Evolutionary conservation across 441 rosid species (phyloP).

Genomic region (Manihot esculenta): DNA sequence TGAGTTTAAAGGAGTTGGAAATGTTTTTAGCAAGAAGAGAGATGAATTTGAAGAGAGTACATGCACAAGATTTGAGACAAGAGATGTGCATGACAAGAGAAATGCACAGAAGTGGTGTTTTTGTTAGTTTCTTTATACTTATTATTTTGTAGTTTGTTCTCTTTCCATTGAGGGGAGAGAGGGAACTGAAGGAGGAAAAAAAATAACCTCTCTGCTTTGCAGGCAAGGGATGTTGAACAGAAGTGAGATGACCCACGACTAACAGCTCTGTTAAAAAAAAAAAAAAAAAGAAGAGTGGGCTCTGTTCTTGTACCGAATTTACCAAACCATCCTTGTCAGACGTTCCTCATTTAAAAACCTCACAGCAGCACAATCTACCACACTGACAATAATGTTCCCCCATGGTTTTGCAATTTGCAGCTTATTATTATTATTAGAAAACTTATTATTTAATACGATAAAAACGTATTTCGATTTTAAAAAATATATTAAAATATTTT

Average conservation of each 20-base stretch:
- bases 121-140: conserved; percentile 21
- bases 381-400: not conserved
- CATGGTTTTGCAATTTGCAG: too few relatives aligned
- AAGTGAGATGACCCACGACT: conserved; percentile 40
- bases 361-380: not conserved
- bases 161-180: not conserved
- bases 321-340: conserved; percentile 28
- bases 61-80: conserved; percentile 14
- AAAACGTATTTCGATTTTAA: too few relatives aligned
- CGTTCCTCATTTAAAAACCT: too few relatives aligned
- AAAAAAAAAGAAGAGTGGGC: too few relatives aligned
- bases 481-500: too few relatives aligned
- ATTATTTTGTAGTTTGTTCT: conserved; percentile 7
- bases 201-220: conserved; percentile 21
- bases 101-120: not conserved
- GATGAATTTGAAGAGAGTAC: conserved; percentile 4
- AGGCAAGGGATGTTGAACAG: conserved; percentile 46
- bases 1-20: not conserved
- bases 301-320: conserved; percentile 13
- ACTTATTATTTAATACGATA: too few relatives aligned
- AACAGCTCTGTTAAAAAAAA: too few relatives aligned
- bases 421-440: too few relatives aligned
- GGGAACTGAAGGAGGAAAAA: not conserved
- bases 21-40: not conserved
- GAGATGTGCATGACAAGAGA: not conserved